Base-by-base conservation (phyloP, 73 alveolate species). In the Durusdinium trenchii region DNA sequence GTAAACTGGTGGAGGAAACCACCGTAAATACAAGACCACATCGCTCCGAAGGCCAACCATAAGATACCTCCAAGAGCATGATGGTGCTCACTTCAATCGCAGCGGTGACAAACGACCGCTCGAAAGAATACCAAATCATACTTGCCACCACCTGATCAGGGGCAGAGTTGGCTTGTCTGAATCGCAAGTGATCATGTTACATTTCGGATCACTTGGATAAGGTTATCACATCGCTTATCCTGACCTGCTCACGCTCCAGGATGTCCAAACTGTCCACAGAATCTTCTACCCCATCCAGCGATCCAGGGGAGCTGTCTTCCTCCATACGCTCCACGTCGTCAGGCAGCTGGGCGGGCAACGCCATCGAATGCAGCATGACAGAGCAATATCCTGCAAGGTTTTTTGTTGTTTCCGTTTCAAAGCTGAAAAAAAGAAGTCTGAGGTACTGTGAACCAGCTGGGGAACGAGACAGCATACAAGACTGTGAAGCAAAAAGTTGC, bases 81-180 rank as follows among this genome's bases (percentile, higher is more conserved):
- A 86, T 60, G 46, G 83, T 86, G 60, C 64, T 28, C 36, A 86
- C 95, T 62, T 86, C 95, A 45, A 86, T 86, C 47, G 95, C 94
- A 3, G 94, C 62, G 64, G 64, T 20, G 28, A 12, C 28, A 20
- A 12, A 54, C 20, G 9, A 20, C 64, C 64, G 64, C 20, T 54
- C 64, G 64, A 54, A 54, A 9, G 64, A 9, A 54, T 54, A 54
- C 20, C 64, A 20, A 54, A 54, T 20, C 64, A 54, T 54, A 20
- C 64, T 20, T 20, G 9, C 20, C 64, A 54, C 64, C 64, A 54
- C 64, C 64, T 54, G 64, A 9, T 54, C 64, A 54, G 28, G 64
- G n/a, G n/a, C n/a, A n/a, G n/a, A n/a, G n/a, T n/a, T n/a, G n/a
- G n/a, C n/a, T n/a, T n/a, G n/a, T n/a, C 64, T 54, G 64, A 9